Base-by-base conservation (phyloP, 768 basidiomycete genomes). In the Leccinum uliginosum region DNA sequence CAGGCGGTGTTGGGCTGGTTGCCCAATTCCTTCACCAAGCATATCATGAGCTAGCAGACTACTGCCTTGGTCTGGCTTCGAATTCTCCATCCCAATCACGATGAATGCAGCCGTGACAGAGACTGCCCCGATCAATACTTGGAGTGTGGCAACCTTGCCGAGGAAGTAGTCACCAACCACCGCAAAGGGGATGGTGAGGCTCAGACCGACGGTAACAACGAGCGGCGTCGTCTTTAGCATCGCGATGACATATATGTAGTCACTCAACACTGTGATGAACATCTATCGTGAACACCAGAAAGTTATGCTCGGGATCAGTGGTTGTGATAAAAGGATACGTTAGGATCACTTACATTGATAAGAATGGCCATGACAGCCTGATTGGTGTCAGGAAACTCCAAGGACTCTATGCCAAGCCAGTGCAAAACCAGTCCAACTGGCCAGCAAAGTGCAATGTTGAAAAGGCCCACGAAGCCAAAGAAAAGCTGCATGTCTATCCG, bases 201-300 rank as follows among this genome's bases (percentile, higher is more conserved):
- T 92, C 9, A 98, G 79, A 26, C 96, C 96, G 54, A 98, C 78
- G 1, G 96, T 98, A 17, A 90, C 95, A 19, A 97, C 91, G 12
- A 95, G 75, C 1, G 95, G 95, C 1, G 94, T 94, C 7, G 96
- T 99, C 75, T 95, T 96, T 60, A 99, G 83, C 93, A 98, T 96
- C 3, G 94, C 89, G 19, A 92, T 67, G 27, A 92, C 84, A 67
- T 93, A 93, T 47, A 93, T 68, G 67, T 88, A 96, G 73, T 97
- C 93, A 58, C 89, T 91, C 9, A 82, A 83, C 30, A 90, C 73
- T 1, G 91, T 93, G 64, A 95, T 91, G 30, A 75, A 73, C 89
- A 93, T 93, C 87, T 96, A 56, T 50, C 44, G 32, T 19, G 19
- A 43, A 3, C 40, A 12, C 19, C 26, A 19, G 27, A 24, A 29